Evolutionary conservation across 495 filamentous ascomycete genomes (phyloP).

Genomic region (Parmelia sp.): DNA sequence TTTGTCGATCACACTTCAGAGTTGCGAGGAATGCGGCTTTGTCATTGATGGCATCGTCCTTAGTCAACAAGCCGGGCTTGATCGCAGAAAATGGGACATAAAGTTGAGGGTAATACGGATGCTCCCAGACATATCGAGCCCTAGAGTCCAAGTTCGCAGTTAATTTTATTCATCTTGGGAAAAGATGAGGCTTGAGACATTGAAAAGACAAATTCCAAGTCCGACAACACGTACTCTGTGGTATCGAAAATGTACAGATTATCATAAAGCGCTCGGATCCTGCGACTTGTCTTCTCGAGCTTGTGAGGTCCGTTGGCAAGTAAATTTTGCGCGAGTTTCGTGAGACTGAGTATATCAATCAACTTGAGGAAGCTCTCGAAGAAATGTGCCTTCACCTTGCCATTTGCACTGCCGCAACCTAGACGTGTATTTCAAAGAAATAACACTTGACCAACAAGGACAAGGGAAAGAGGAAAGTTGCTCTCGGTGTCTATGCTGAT

Average conservation of each 20-base stretch:
- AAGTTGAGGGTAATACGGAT: slow-evolving; percentile 22
- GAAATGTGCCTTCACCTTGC: neutral
- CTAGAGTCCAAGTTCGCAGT: neutral
- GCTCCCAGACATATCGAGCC: slow-evolving; percentile 14
- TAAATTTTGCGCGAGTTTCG: slow-evolving; percentile 35
- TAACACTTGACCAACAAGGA: too few relatives aligned
- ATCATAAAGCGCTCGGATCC: slow-evolving; percentile 35
- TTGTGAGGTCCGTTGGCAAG: slow-evolving; percentile 37
- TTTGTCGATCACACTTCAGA: slow-evolving; percentile 20
- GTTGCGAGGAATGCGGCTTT: slow-evolving; percentile 20
- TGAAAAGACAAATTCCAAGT: slow-evolving; percentile 13
- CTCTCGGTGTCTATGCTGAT: too few relatives aligned
- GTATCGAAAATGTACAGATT: slow-evolving; percentile 36
- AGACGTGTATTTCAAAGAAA: slow-evolving; percentile 1
- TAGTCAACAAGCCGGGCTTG: slow-evolving; percentile 12
- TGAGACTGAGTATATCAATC: slow-evolving; percentile 27
- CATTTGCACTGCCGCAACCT: neutral
- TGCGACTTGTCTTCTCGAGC: slow-evolving; percentile 33
- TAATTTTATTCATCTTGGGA: too few relatives aligned
- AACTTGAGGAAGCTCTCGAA: too few relatives aligned
- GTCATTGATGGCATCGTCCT: slow-evolving; percentile 18
- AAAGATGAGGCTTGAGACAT: neutral
- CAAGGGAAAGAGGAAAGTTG: too few relatives aligned
- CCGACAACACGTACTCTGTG: slow-evolving; percentile 43
- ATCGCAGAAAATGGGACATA: slow-evolving; percentile 15